Evolutionary conservation across 352 stramenopile species (phyloP), one percentile per base, ranked within the genome.

Genomic region (Proteromonas lacertae): DNA sequence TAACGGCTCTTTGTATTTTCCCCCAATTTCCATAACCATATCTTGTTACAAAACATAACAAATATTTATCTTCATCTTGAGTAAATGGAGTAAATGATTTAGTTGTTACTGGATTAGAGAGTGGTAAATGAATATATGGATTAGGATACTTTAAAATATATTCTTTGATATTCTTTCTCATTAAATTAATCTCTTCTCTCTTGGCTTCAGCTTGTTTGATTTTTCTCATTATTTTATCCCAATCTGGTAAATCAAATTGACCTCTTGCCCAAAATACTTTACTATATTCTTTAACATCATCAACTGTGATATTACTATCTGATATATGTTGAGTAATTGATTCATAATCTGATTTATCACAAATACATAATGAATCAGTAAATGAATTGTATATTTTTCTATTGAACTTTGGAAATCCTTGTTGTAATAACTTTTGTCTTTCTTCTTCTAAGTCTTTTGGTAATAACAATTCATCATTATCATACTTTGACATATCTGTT

Each of bases 331-430:
- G 84, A 38, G n/a, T n/a, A n/a, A n/a, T n/a, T n/a, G n/a, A n/a
- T n/a, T 68, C 65, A 61, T 91, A 69, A 26, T 72, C 66, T 36
- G 83, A 59, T 22, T 84, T 59, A 28, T 76, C 76, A 41, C 69
- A 59, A 41, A 86, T 83, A 32, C 74, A 70, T 35, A 70, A 77
- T 20, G 76, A 63, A 40, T 86, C 81, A 33, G 90, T 57, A 42
- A 93, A 93, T 16, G 69, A 55, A 39, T 80, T 64, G 45, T 70
- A 86, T 29, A 76, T 40, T 44, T 48, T 30, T 32, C 61, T 55
- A 7, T 55, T 66, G 78, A 78, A 94, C 49, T 79, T 62, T 8
- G 60, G 57, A 52, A 93, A 94, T 18, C 76, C 67, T 50, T 91
- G 64, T 19, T 44, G 30, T 13, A 93, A 44, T 10, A 95, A 49